Evolutionary conservation across 2,329 filamentous ascomycete genomes (phyloP).

Genomic region (Pseudogymnoascus sp.): DNA sequence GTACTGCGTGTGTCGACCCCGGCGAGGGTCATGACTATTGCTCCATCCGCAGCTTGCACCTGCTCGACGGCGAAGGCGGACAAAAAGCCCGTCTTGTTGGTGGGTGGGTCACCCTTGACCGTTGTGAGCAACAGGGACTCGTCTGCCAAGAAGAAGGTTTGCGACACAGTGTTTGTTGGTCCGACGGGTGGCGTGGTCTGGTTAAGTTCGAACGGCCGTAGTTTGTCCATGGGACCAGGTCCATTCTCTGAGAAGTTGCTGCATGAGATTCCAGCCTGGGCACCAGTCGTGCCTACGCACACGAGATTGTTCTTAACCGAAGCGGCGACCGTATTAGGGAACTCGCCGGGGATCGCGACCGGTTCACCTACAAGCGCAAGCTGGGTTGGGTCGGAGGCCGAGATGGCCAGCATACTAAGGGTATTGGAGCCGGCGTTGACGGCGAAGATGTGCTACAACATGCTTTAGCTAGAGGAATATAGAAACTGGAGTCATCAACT

Average conservation of each 20-base stretch:
- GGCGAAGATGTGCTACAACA: slow-evolving; percentile 40
- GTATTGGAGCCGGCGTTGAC: slow-evolving; percentile 48
- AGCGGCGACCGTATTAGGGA: slow-evolving; percentile 36
- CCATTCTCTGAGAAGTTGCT: slow-evolving; percentile 32
- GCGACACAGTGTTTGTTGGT: slow-evolving; percentile 45
- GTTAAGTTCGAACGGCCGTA: slow-evolving; percentile 38
- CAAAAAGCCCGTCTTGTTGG: slow-evolving; percentile 49
- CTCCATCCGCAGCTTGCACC: slow-evolving; percentile 5
- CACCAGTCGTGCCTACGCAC: slow-evolving; percentile 40
- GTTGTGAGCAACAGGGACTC: slow-evolving; percentile 43
- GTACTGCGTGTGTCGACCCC: slow-evolving; percentile 30
- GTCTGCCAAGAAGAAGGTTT: slow-evolving; percentile 50
- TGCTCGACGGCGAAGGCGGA: slow-evolving; percentile 34
- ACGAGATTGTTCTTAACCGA: slow-evolving; percentile 24
- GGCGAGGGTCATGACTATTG: slow-evolving; percentile 17
- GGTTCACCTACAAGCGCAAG: slow-evolving; percentile 38
- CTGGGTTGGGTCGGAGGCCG: slow-evolving; percentile 33
- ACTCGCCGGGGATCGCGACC: slow-evolving; percentile 39
- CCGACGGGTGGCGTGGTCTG: slow-evolving; percentile 52
- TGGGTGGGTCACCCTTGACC: slow-evolving; percentile 50
- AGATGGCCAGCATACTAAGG: slow-evolving; percentile 41
- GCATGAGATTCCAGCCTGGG: slow-evolving; percentile 38
- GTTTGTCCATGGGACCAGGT: slow-evolving; percentile 35
- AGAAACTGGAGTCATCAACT: slow-evolving; percentile 17
- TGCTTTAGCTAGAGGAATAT: slow-evolving; percentile 6